Conservation (phyloP, 371 early-diverging fungal genomes). For the Umbelopsis sp. region DNA sequence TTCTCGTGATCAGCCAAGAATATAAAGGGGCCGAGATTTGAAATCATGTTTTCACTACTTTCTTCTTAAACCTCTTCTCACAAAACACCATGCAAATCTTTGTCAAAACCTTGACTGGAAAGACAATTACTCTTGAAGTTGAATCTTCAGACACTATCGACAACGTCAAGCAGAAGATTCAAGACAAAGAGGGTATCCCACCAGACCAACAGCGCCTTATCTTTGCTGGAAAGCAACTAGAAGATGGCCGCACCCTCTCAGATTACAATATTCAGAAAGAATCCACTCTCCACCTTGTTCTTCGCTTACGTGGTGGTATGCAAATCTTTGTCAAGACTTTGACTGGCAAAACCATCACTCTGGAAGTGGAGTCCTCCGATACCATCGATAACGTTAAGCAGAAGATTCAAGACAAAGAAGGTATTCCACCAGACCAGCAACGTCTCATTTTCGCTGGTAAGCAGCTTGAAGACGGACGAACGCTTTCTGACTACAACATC, state of each 20-base stretch:
- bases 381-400: slow-evolving; percentile 90
- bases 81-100: slow-evolving; percentile 72
- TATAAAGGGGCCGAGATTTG: slow-evolving; percentile 9
- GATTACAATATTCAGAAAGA: slow-evolving; percentile 90
- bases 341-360: slow-evolving; percentile 83
- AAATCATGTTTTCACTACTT: not conserved
- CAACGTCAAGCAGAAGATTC: slow-evolving; percentile 92
- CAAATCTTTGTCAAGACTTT: slow-evolving; percentile 82
- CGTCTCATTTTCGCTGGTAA: slow-evolving; percentile 98
- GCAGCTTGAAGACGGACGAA: slow-evolving; percentile 95
- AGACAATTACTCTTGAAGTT: slow-evolving; percentile 86
- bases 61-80: not conserved
- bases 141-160: slow-evolving; percentile 82
- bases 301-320: slow-evolving; percentile 89
- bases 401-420: slow-evolving; percentile 96
- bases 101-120: slow-evolving; percentile 86
- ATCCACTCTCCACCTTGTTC: slow-evolving; percentile 95
- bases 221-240: slow-evolving; percentile 99
- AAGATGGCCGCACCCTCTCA: slow-evolving; percentile 88
- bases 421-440: slow-evolving; percentile 98
- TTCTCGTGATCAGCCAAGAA: slow-evolving; percentile 10
- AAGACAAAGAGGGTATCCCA: slow-evolving; percentile 97
- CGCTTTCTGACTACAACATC: slow-evolving; percentile 76
- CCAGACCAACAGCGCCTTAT: slow-evolving; percentile 99
- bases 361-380: slow-evolving; percentile 91